Evolutionary conservation across 495 filamentous ascomycete genomes (phyloP).

Genomic region (Penicillium riverlandense): DNA sequence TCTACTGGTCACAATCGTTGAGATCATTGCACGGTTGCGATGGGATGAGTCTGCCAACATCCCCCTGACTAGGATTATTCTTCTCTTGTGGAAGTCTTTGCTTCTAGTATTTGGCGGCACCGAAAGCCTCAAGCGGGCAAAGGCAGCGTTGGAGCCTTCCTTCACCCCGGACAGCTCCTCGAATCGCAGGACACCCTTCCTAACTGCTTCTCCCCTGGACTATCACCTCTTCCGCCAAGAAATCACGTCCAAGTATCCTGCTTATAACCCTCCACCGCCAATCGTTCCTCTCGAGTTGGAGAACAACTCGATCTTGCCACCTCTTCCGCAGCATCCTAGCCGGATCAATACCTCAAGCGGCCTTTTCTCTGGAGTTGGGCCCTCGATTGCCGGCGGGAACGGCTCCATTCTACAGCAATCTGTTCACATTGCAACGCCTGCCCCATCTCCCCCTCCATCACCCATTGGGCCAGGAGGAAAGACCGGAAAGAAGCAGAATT

Average conservation of each 20-base stretch:
- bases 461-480: constrained; percentile 84
- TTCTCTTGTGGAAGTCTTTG: constrained; percentile 86
- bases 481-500: constrained; percentile 96
- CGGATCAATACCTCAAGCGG: constrained; percentile 35
- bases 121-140: constrained; percentile 62
- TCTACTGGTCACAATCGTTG: constrained; percentile 65
- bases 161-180: constrained; percentile 23
- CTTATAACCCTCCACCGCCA: constrained; percentile 83
- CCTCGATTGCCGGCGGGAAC: constrained; percentile 34
- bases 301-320: constrained; percentile 83
- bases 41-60: constrained; percentile 77
- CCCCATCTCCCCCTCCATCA: constrained; percentile 92
- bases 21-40: constrained; percentile 66
- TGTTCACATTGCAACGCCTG: constrained; percentile 95
- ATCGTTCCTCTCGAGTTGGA: constrained; percentile 82
- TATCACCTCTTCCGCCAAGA: constrained; percentile 96
- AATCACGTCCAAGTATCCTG: constrained; percentile 97
- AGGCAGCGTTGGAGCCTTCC: constrained; percentile 45
- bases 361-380: constrained; percentile 35
- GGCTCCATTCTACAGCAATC: constrained; percentile 90
- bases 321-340: constrained; percentile 65
- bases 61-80: constrained; percentile 60
- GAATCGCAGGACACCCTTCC: constrained; percentile 44
- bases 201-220: constrained; percentile 89
- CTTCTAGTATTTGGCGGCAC: constrained; percentile 78